Percentiles rank a stretch among this genome's conserved stretches.
Evolutionary conservation across 2,329 filamentous ascomycete genomes (phyloP).

Genomic region (Alternaria incomplexa): DNA sequence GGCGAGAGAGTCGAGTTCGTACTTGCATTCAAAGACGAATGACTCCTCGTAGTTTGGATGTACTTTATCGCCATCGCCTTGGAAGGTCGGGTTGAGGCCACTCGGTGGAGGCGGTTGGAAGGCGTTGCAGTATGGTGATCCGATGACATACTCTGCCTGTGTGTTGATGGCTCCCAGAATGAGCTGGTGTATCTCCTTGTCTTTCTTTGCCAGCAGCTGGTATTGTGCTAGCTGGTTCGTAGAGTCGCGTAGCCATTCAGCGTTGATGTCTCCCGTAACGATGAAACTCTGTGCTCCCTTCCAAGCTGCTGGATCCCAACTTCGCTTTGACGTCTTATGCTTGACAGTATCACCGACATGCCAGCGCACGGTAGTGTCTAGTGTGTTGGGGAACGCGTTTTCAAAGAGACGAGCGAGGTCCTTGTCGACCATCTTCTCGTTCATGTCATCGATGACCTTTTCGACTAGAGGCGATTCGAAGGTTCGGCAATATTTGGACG

Average conservation of each 20-base stretch:
- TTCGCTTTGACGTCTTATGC: slow-evolving; percentile 46
- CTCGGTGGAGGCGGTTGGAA: slow-evolving; percentile 94
- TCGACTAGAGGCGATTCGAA: slow-evolving; percentile 89
- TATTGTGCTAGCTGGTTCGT: slow-evolving; percentile 95
- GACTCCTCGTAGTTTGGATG: slow-evolving; percentile 85
- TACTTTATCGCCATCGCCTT: slow-evolving; percentile 82
- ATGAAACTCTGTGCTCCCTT: slow-evolving; percentile 88
- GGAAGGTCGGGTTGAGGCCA: slow-evolving; percentile 71
- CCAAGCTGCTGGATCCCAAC: slow-evolving; percentile 65
- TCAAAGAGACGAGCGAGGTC: slow-evolving; percentile 93
- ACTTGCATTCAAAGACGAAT: slow-evolving; percentile 97
- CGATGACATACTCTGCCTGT: slow-evolving; percentile 91
- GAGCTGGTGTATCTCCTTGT: slow-evolving; percentile 76
- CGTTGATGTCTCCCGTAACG: slow-evolving; percentile 91
- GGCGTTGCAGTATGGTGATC: slow-evolving; percentile 96
- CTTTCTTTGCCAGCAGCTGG: slow-evolving; percentile 81
- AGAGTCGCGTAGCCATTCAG: slow-evolving; percentile 90
- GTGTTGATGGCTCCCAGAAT: slow-evolving; percentile 96
- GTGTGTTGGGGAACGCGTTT: slow-evolving; percentile 90
- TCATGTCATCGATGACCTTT: slow-evolving; percentile 83
- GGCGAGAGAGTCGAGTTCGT: slow-evolving; percentile 93
- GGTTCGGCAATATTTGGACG: slow-evolving; percentile 80
- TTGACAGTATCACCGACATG: slow-evolving; percentile 69
- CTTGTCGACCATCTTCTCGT: slow-evolving; percentile 77
- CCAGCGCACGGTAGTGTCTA: slow-evolving; percentile 89